Percentiles rank a stretch among this genome's conserved stretches.
Conservation (phyloP, 2,329 filamentous ascomycete genomes). For the Davidsoniella eucalypti region DNA sequence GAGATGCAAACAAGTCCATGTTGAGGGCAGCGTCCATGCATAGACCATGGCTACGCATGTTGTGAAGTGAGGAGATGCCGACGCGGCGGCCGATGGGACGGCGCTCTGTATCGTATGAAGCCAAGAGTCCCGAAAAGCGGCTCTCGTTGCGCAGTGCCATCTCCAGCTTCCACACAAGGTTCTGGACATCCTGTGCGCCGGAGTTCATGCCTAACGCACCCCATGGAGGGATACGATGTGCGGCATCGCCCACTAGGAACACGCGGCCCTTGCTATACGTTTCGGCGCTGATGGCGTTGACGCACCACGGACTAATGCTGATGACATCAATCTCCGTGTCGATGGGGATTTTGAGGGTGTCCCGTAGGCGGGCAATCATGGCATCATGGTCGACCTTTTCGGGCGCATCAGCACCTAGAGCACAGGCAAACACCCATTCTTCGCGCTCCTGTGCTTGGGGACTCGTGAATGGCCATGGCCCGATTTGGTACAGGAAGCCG, state of each 20-base stretch:
- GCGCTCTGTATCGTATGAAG: conserved; percentile 5
- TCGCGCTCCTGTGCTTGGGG: background rate
- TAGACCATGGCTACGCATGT: conserved; percentile 4
- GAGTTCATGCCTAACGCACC: conserved; percentile 20
- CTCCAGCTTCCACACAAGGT: conserved; percentile 5
- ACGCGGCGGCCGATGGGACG: conserved; percentile 5
- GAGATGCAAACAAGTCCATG: background rate
- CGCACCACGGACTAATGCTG: conserved; percentile 6
- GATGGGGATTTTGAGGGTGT: conserved; percentile 4
- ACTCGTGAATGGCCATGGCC: conserved; percentile 1
- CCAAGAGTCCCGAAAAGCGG: background rate
- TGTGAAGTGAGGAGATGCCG: background rate
- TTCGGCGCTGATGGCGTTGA: conserved; percentile 8
- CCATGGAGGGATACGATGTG: conserved; percentile 21
- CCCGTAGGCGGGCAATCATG: conserved; percentile 5
- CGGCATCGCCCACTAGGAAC: conserved; percentile 21
- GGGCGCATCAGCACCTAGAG: background rate
- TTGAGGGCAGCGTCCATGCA: conserved; percentile 7
- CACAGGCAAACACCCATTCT: conserved; percentile 7
- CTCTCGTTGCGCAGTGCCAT: conserved; percentile 2
- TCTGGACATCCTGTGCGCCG: conserved; percentile 5
- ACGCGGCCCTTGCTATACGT: conserved; percentile 16
- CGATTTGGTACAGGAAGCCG: conserved; percentile 9
- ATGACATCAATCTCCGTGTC: background rate
- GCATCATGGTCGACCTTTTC: background rate